Conservation (phyloP, 2,329 filamentous ascomycete genomes). For the Penicillium sumatraense region DNA sequence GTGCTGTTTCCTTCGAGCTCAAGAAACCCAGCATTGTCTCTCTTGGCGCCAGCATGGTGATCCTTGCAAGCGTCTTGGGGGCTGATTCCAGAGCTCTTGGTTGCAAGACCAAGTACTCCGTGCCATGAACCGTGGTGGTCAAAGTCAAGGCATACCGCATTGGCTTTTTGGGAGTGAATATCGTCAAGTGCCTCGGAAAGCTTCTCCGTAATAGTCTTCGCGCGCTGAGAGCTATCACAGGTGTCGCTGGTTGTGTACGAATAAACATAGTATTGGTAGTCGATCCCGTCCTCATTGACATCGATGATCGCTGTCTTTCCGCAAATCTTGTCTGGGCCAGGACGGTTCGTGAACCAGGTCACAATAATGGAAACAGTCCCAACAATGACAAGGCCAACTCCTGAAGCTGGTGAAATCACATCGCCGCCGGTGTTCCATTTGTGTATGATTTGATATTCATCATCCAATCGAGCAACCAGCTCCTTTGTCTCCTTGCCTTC, state of each 20-base stretch:
- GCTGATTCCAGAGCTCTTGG: background rate
- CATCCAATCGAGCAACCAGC: background rate
- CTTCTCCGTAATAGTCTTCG: background rate
- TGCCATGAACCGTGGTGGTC: slow-evolving; percentile 9
- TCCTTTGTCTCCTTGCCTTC: background rate
- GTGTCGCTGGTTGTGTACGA: slow-evolving; percentile 6
- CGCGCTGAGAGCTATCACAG: slow-evolving; percentile 7
- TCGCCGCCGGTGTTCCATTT: background rate
- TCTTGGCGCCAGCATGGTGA: slow-evolving; percentile 2
- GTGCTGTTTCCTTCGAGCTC: background rate
- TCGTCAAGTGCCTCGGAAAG: slow-evolving; percentile 6
- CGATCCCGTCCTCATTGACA: background rate
- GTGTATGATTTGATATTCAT: background rate
- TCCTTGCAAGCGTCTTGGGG: background rate
- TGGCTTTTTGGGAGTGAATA: background rate
- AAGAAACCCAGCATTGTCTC: background rate
- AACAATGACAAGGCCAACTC: background rate
- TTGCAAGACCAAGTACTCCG: slow-evolving; percentile 3
- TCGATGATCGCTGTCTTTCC: background rate
- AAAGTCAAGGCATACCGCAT: slow-evolving; percentile 4
- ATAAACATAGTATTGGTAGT: slow-evolving; percentile 6
- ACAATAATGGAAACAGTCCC: background rate
- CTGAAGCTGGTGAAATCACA: background rate
- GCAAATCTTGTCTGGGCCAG: slow-evolving; percentile 3
- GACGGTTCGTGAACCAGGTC: background rate